Percentiles rank a stretch among this genome's conserved stretches.
Conservation (phyloP, 768 basidiomycete species). For the Astraeus odoratus region DNA sequence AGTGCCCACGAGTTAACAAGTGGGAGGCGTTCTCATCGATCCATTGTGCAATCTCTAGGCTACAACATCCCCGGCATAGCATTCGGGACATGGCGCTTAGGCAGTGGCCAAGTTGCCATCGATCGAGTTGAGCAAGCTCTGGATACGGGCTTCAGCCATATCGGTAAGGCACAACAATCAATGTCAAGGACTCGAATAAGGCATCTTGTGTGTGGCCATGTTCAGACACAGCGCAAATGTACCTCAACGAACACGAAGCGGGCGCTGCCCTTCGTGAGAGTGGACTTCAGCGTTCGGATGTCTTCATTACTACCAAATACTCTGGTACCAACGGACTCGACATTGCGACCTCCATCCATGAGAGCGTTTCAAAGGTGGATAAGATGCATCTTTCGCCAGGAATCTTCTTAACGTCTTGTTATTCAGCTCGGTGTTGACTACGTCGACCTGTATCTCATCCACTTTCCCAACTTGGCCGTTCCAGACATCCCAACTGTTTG, state of each 20-base stretch:
- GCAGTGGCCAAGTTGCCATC: slow-evolving; percentile 45
- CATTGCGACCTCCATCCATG: slow-evolving; percentile 47
- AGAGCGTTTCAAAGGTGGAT: slow-evolving; percentile 51
- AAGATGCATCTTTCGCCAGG: neutral
- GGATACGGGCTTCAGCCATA: slow-evolving; percentile 52
- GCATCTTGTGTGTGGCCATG: too few relatives aligned
- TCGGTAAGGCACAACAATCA: slow-evolving; percentile 40
- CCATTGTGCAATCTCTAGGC: slow-evolving; percentile 35
- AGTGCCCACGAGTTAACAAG: slow-evolving; percentile 4
- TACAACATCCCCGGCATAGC: slow-evolving; percentile 41
- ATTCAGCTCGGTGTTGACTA: slow-evolving; percentile 54
- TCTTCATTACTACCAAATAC: slow-evolving; percentile 65
- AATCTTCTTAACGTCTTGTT: neutral
- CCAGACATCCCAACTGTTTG: slow-evolving; percentile 59
- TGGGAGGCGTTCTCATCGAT: neutral
- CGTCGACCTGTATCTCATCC: slow-evolving; percentile 69
- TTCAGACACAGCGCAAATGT: slow-evolving; percentile 54
- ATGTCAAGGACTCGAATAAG: too few relatives aligned
- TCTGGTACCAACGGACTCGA: slow-evolving; percentile 45
- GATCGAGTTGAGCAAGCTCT: slow-evolving; percentile 58
- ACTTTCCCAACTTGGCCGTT: slow-evolving; percentile 43
- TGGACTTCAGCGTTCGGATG: slow-evolving; percentile 45
- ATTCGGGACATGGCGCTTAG: slow-evolving; percentile 62
- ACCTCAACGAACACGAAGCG: slow-evolving; percentile 54
- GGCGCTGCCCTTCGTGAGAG: slow-evolving; percentile 36